phyloP scores from a whole-genome alignment of 2,329 filamentous ascomycete species.

The Thielaviopsis euricoi region DNA sequence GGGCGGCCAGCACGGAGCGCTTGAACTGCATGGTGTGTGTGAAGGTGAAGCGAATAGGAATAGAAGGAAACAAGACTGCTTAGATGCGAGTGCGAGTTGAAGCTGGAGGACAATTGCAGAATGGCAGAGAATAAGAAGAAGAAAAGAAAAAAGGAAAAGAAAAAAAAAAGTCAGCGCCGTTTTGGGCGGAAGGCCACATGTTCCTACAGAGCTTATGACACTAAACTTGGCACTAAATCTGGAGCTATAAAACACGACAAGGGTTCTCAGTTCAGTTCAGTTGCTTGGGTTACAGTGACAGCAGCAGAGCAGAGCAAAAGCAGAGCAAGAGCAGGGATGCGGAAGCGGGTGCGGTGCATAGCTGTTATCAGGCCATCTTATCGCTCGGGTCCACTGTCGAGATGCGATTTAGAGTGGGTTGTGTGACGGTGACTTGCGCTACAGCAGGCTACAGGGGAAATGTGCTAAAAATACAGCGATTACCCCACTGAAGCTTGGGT shows the following conservation, averaged over 20 bases:
- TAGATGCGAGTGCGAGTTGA: too few relatives aligned
- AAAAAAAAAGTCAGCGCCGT: background rate
- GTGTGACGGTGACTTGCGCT: background rate
- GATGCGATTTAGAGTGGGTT: background rate
- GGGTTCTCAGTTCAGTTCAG: too few relatives aligned
- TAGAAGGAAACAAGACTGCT: background rate
- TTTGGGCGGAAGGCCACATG: slow-evolving; percentile 7
- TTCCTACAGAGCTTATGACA: background rate
- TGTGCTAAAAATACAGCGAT: too few relatives aligned
- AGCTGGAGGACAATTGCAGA: slow-evolving; percentile 8
- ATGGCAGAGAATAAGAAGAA: slow-evolving; percentile 1
- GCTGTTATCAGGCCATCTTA: background rate
- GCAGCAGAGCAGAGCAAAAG: too few relatives aligned
- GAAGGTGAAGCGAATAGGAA: slow-evolving; percentile 10
- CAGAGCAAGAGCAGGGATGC: too few relatives aligned
- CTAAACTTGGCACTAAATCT: background rate
- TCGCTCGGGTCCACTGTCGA: background rate
- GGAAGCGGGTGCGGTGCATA: too few relatives aligned
- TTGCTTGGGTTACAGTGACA: too few relatives aligned
- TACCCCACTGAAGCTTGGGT: too few relatives aligned
- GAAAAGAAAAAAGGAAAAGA: background rate
- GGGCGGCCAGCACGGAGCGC: slow-evolving; percentile 52
- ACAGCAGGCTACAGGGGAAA: too few relatives aligned
- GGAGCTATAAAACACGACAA: background rate
- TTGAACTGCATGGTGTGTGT: slow-evolving; percentile 53